Conservation (phyloP, 192 early-diverging fungal species). For the Tieghemiomyces parasiticus region DNA sequence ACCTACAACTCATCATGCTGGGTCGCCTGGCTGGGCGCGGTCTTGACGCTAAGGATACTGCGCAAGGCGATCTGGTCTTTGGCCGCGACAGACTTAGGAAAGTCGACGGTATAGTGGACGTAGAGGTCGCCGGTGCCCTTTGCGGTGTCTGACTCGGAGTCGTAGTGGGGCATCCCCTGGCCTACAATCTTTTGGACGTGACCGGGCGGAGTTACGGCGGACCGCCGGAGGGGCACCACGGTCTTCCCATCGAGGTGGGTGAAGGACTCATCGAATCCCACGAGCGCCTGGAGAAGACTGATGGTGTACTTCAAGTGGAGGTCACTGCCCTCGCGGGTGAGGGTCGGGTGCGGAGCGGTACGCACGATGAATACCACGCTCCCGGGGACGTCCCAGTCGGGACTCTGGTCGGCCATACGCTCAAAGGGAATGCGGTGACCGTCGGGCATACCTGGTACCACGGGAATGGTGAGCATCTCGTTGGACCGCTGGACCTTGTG, state of each 20-base stretch:
- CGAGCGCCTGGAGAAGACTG: conserved; percentile 56
- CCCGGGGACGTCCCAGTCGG: conserved; percentile 68
- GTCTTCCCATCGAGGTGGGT: conserved; percentile 66
- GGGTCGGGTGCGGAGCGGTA: conserved; percentile 52
- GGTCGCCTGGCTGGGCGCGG: too few relatives aligned
- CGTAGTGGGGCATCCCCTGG: conserved; percentile 77
- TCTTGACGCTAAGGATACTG: too few relatives aligned
- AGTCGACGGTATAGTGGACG: conserved; percentile 74
- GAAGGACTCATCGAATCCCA: conserved; percentile 63
- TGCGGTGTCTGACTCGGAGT: conserved; percentile 35
- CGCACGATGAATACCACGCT: conserved; percentile 66
- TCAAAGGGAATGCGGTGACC: conserved; percentile 64
- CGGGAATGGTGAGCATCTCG: conserved; percentile 56
- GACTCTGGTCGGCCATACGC: conserved; percentile 77
- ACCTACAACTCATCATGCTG: too few relatives aligned
- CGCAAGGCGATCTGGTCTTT: too few relatives aligned
- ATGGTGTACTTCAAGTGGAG: conserved; percentile 65
- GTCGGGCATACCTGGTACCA: conserved; percentile 77
- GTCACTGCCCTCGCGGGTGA: conserved; percentile 58
- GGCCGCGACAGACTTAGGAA: conserved; percentile 49
- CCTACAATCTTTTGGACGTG: conserved; percentile 65
- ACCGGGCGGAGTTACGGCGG: conserved; percentile 43
- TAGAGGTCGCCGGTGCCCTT: conserved; percentile 44
- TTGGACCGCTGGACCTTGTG: conserved; percentile 70
- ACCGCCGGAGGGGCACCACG: conserved; percentile 36